Conservation (phyloP, 352 stramenopile genomes). For the Globisporangium paddicum region DNA sequence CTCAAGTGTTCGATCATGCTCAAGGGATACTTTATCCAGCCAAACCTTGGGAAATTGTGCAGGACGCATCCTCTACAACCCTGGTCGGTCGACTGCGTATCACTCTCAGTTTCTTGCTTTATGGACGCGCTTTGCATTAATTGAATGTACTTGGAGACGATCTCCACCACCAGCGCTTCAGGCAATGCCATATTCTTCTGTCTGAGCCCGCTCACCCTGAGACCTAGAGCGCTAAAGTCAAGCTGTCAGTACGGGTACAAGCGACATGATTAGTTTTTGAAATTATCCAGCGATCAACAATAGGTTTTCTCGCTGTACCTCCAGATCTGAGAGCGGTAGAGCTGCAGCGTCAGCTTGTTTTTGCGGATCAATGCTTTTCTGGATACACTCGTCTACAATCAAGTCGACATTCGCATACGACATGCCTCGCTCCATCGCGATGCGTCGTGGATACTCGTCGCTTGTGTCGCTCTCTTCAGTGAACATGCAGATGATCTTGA, state of each 20-base stretch:
- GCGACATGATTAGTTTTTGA: not conserved
- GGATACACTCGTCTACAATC: constrained; percentile 51
- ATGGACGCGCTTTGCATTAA: constrained; percentile 1
- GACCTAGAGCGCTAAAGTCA: constrained; percentile 44
- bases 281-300: not conserved
- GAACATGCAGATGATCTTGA: constrained; percentile 23
- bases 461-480: constrained; percentile 22
- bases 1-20: not conserved
- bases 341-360: constrained; percentile 36
- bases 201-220: constrained; percentile 30
- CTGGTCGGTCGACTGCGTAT: not conserved
- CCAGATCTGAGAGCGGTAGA: constrained; percentile 27
- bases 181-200: constrained; percentile 44
- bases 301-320: constrained; percentile 26
- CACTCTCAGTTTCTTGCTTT: not conserved
- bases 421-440: constrained; percentile 36
- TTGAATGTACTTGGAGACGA: constrained; percentile 31
- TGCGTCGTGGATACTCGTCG: constrained; percentile 14
- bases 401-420: constrained; percentile 29
- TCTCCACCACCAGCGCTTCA: constrained; percentile 44
- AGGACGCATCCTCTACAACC: constrained; percentile 25
- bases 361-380: constrained; percentile 39
- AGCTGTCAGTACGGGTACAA: constrained; percentile 30
- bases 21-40: not conserved
- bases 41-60: constrained; percentile 55